A percentile compares a stretch with the other conserved stretches of the same genome.
Conservation (phyloP, 176 grass and related monocot genomes). For the sorghum (Sorghum bicolor) region DNA sequence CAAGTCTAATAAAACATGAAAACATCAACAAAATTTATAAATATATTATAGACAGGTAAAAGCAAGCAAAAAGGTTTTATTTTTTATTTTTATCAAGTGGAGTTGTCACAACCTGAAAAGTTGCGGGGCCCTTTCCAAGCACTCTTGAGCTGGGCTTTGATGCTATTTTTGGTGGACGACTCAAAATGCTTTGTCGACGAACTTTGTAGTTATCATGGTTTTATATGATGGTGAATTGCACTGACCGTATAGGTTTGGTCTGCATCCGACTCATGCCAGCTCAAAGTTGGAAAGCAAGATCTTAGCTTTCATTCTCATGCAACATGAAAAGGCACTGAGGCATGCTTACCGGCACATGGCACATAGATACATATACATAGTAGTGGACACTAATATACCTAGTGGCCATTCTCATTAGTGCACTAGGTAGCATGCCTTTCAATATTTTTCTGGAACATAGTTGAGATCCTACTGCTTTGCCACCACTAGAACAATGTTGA, state of each 20-base stretch:
- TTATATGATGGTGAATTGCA: conserved; percentile 33
- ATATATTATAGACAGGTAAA: background rate
- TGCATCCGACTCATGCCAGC: conserved; percentile 30
- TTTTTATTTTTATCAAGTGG: background rate
- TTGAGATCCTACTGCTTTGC: conserved; percentile 44
- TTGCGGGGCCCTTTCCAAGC: background rate
- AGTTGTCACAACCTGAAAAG: conserved; percentile 1
- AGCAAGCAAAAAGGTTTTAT: background rate
- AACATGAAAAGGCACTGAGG: conserved; percentile 10
- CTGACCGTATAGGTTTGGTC: conserved; percentile 11
- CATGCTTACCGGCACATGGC: conserved; percentile 31
- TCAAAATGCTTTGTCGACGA: conserved; percentile 6
- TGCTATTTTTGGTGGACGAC: conserved; percentile 17
- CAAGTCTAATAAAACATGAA: background rate
- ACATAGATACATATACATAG: conserved; percentile 7
- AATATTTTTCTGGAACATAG: conserved; percentile 16
- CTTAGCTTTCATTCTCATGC: conserved; percentile 22
- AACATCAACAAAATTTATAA: background rate
- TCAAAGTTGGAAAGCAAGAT: conserved; percentile 14
- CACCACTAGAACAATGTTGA: conserved; percentile 22
- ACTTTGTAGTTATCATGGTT: conserved; percentile 16
- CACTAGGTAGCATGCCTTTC: conserved; percentile 37
- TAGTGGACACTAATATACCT: conserved; percentile 42
- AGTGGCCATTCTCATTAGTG: conserved; percentile 43
- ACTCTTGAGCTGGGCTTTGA: background rate